Evolutionary conservation across 108 stramenopile species (phyloP).

Genomic region (Nitzschia palea): DNA sequence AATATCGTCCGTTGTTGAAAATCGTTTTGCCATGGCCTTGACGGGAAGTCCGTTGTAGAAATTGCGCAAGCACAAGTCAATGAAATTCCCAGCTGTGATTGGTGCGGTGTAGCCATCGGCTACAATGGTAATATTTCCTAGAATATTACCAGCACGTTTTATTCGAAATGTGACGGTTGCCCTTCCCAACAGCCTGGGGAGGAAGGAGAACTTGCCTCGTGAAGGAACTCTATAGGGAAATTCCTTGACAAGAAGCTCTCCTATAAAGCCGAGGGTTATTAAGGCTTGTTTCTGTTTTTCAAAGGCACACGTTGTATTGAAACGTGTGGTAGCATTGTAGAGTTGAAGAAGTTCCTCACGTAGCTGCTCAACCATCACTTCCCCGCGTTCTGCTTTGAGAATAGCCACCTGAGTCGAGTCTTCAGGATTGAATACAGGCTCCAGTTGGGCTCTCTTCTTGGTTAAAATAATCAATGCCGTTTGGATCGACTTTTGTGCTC

Average conservation of each 20-base stretch:
- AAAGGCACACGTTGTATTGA: slow-evolving; percentile 28
- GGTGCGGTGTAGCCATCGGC: slow-evolving; percentile 87
- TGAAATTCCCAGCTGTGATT: slow-evolving; percentile 77
- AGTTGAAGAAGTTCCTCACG: slow-evolving; percentile 47
- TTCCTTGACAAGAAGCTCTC: slow-evolving; percentile 59
- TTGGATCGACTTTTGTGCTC: slow-evolving; percentile 16
- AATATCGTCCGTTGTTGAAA: slow-evolving; percentile 40
- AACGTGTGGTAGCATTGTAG: slow-evolving; percentile 29
- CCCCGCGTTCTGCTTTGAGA: slow-evolving; percentile 64
- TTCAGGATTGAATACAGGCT: slow-evolving; percentile 80
- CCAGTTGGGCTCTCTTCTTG: slow-evolving; percentile 59
- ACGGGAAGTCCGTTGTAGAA: slow-evolving; percentile 83
- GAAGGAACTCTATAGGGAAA: slow-evolving; percentile 75
- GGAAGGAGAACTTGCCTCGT: slow-evolving; percentile 71
- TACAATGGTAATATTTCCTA: slow-evolving; percentile 82
- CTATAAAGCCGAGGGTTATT: slow-evolving; percentile 63
- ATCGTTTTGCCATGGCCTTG: slow-evolving; percentile 55
- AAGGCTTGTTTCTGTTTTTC: slow-evolving; percentile 49
- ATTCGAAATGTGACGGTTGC: slow-evolving; percentile 77
- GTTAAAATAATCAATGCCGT: slow-evolving; percentile 44
- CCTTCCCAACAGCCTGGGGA: slow-evolving; percentile 75
- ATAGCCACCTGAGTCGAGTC: slow-evolving; percentile 68
- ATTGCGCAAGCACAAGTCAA: slow-evolving; percentile 73
- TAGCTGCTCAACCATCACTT: slow-evolving; percentile 57
- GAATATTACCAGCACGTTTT: slow-evolving; percentile 32